Evolutionary conservation across 1,139 yeast species (phyloP), one percentile per base, ranked within the genome.

Genomic region (Maudiozyma humilis): DNA sequence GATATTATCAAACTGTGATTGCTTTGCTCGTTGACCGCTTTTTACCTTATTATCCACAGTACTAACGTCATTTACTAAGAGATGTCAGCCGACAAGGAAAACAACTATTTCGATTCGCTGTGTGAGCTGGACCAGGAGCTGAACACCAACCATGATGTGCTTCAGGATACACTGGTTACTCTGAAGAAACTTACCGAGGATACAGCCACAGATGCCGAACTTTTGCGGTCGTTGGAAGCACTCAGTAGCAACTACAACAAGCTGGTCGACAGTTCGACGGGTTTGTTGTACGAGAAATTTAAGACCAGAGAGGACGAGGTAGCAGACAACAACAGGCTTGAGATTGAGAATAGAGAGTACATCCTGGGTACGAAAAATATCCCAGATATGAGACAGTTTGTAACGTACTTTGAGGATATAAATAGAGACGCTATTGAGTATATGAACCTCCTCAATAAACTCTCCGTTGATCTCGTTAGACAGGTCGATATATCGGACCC

Each of bases 101-200:
- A 45, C n/a, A n/a, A n/a, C 14, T 57, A 52, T 44, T 54, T 56
- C 41, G 64, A 58, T 38, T 46, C 52, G 13, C 46, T 59, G 14
- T 56, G 59, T 48, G 60, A 56, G 38, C 51, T 57, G 40, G 62
- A 59, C 34, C 55, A 52, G 14, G 44, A 45, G 17, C 42, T 58
- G 27, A 54, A 53, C 32, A 45, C 47, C 14, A 54, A 48, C 37
- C 51, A 55, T 38, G 46, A 47, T 17, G 41, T 48, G 15, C 36
- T 56, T 32, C 44, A 47, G 14, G 41, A 41, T 3, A 50, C 51
- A 3, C 25, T 57, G 12, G 38, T 44, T 6, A 37, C 44, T 1
- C 36, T 59, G 23, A 41, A 44, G 33, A 49, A 48, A 35, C 36
- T 59, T 20, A 38, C 51, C 5, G 44, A 47, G 29, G 50, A 47